phyloP scores from a whole-genome alignment of 257 asterid species.

The Primulina tabacum region DNA sequence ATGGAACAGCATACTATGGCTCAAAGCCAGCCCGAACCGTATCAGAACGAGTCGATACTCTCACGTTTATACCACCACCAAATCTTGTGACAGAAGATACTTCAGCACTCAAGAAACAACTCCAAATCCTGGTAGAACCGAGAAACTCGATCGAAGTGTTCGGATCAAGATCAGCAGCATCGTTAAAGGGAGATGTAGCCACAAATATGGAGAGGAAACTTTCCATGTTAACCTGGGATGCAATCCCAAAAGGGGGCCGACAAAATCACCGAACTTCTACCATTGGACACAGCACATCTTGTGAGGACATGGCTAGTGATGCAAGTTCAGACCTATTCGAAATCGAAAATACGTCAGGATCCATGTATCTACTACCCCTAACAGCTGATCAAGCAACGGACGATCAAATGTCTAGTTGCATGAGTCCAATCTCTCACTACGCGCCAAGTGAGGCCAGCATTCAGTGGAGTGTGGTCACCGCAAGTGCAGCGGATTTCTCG shows the following conservation, averaged over 20 bases:
- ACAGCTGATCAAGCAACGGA: constrained; percentile 12
- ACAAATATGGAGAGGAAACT: constrained; percentile 62
- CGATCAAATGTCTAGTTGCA: constrained; percentile 38
- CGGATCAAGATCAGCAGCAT: constrained; percentile 36
- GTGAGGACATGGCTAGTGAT: constrained; percentile 71
- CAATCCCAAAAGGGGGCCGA: constrained; percentile 46
- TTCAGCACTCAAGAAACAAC: constrained; percentile 10
- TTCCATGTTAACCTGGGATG: constrained; percentile 89
- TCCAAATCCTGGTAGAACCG: constrained; percentile 24
- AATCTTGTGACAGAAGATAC: constrained; percentile 6
- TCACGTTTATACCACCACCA: constrained; percentile 11
- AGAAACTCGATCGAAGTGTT: constrained; percentile 67
- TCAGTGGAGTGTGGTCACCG: constrained; percentile 81
- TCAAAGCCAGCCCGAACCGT: constrained; percentile 29
- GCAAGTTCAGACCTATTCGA: constrained; percentile 89
- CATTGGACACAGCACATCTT: constrained; percentile 26
- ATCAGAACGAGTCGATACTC: constrained; percentile 19
- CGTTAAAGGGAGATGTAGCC: constrained; percentile 39
- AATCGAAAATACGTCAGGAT: constrained; percentile 61
- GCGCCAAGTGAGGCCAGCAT: constrained; percentile 82
- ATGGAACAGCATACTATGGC: constrained; percentile 1
- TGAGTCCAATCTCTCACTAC: constrained; percentile 47
- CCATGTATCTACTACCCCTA: constrained; percentile 24
- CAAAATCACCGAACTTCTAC: constrained; percentile 31
- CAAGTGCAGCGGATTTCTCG: constrained; percentile 64